phyloP scores from a whole-genome alignment of 441 rosid genomes.

The Mallotus repandus region DNA sequence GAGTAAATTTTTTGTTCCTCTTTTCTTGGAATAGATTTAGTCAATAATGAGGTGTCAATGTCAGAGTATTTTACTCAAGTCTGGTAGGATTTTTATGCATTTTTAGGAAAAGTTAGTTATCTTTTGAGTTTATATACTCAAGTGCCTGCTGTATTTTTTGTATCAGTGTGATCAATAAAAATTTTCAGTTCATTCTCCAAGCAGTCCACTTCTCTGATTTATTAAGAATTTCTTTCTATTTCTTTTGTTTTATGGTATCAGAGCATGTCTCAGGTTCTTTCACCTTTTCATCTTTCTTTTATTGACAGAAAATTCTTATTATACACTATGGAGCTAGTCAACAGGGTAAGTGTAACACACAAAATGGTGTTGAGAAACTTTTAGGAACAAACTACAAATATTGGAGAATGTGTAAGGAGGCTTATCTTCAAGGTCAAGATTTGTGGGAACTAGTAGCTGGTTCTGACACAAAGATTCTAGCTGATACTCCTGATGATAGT shows the following conservation, averaged over 20 bases:
- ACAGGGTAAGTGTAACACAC: not conserved
- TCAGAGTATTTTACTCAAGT: no score
- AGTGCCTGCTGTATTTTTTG: no score
- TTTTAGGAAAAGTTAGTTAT: no score
- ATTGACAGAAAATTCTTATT: not conserved
- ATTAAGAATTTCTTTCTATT: no score
- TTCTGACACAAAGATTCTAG: not conserved
- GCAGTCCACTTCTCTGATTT: no score
- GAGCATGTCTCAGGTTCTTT: not conserved
- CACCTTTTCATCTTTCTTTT: not conserved
- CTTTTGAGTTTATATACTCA: no score
- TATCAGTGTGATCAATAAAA: no score
- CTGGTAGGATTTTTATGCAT: no score
- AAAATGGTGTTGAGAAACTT: not conserved
- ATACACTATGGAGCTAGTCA: not conserved
- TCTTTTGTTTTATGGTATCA: not conserved
- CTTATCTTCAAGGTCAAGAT: slow-evolving; percentile 19
- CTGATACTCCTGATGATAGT: not conserved
- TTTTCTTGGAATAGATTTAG: no score
- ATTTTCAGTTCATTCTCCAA: no score
- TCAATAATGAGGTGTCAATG: no score
- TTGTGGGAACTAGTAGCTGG: slow-evolving; percentile 3
- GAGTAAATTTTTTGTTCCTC: no score
- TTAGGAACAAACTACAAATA: not conserved
- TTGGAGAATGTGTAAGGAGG: slow-evolving; percentile 24